These are phyloP conservation scores for Glycine latifolia DNA, from an alignment of 306 rosid genomes.

Conservation along the genomic window DNA sequence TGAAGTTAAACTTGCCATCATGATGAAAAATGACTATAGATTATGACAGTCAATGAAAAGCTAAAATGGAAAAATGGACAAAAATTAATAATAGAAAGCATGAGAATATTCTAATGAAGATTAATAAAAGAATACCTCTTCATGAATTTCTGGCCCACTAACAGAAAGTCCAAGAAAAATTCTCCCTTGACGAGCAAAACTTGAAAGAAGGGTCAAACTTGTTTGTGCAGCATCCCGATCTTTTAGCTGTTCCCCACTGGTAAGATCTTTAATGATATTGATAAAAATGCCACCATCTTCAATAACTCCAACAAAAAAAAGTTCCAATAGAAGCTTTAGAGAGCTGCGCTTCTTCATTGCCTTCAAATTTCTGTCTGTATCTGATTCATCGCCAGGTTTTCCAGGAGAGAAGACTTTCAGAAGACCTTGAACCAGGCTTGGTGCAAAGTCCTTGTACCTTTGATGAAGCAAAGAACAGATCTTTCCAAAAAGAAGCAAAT, in stretches of 20 bases:
- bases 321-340: slow-evolving; percentile 89
- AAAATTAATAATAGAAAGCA: slow-evolving; percentile 16
- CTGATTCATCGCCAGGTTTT: slow-evolving; percentile 84
- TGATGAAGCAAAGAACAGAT: slow-evolving; percentile 98
- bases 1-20: slow-evolving; percentile 11
- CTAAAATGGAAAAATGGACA: slow-evolving; percentile 9
- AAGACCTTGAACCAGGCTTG: slow-evolving; percentile 91
- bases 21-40: slow-evolving; percentile 23
- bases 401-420: slow-evolving; percentile 92
- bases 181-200: slow-evolving; percentile 99
- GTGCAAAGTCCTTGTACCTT: slow-evolving; percentile 95
- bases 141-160: slow-evolving; percentile 81
- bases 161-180: slow-evolving; percentile 81
- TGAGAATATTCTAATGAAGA: slow-evolving; percentile 13
- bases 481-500: slow-evolving; percentile 52
- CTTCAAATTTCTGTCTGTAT: slow-evolving; percentile 81
- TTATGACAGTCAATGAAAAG: slow-evolving; percentile 28
- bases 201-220: slow-evolving; percentile 96
- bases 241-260: slow-evolving; percentile 84
- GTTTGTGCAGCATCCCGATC: slow-evolving; percentile 94
- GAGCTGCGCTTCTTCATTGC: slow-evolving; percentile 99
- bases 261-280: slow-evolving; percentile 89
- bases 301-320: slow-evolving; percentile 91
- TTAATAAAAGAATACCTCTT: slow-evolving; percentile 68
- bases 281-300: slow-evolving; percentile 84